A percentile compares a stretch with the other conserved stretches of the same genome.
These are phyloP conservation scores for Colletotrichum karsti DNA, from an alignment of 2,329 filamentous ascomycete genomes.

Conservation along the genomic window DNA sequence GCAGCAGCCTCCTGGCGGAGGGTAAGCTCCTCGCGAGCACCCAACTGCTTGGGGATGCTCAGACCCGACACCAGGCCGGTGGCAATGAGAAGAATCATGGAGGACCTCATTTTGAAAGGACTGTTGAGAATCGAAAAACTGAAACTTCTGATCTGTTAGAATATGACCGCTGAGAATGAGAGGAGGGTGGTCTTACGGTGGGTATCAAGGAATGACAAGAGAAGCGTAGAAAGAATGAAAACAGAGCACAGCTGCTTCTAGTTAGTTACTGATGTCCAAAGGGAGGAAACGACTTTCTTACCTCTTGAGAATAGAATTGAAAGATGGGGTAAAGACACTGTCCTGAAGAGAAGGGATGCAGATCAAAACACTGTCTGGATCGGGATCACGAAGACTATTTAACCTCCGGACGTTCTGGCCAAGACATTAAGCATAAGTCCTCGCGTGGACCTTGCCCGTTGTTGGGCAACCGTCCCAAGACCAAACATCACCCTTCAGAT, in stretches of 20 bases:
- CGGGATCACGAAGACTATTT: constrained; percentile 16
- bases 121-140: constrained; percentile 12
- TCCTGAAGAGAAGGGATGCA: constrained; percentile 21
- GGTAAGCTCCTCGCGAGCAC: constrained; percentile 3
- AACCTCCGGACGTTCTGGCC: background rate
- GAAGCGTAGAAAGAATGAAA: constrained; percentile 28
- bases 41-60: constrained; percentile 32
- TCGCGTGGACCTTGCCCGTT: background rate
- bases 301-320: constrained; percentile 25
- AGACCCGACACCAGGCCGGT: constrained; percentile 40
- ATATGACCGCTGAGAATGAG: no score
- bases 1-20: constrained; percentile 1
- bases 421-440: constrained; percentile 21
- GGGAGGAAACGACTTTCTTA: background rate
- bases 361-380: constrained; percentile 1
- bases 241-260: constrained; percentile 39
- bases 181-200: background rate
- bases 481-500: constrained; percentile 5
- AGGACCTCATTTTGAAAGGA: constrained; percentile 37
- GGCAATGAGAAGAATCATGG: constrained; percentile 36
- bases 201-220: constrained; percentile 27
- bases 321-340: constrained; percentile 19
- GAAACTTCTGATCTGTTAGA: constrained; percentile 7
- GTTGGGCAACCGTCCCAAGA: background rate
- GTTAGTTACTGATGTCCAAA: background rate